phyloP scores from a whole-genome alignment of 2,329 filamentous ascomycete genomes.

The Stachybotrys elegans region DNA sequence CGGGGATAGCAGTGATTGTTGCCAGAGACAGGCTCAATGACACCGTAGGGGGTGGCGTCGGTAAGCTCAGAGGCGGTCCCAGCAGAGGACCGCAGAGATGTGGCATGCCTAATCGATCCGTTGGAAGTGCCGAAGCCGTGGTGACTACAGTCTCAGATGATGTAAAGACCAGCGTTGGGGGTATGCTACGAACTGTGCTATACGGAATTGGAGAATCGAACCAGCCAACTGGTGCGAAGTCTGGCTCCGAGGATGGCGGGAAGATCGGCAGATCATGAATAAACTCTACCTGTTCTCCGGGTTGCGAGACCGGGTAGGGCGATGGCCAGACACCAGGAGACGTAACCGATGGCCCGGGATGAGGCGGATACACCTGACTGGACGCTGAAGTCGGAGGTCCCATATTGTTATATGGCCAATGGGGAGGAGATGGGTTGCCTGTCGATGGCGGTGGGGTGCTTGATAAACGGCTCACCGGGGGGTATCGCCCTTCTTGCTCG shows the following conservation, averaged over 20 bases:
- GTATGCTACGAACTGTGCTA: constrained; percentile 44
- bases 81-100: constrained; percentile 35
- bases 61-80: constrained; percentile 30
- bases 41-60: constrained; percentile 19
- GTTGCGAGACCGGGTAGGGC: no score
- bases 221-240: not conserved
- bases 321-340: no score
- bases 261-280: no score
- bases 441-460: no score
- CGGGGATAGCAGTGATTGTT: constrained; percentile 38
- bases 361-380: no score
- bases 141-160: constrained; percentile 45
- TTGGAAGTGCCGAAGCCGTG: constrained; percentile 32
- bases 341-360: no score
- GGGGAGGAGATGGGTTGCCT: no score
- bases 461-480: no score
- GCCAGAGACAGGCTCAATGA: constrained; percentile 31
- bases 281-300: no score
- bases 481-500: no score
- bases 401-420: no score
- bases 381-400: no score
- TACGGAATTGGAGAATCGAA: constrained; percentile 23
- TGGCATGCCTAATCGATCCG: constrained; percentile 26
- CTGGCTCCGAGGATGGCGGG: not conserved
- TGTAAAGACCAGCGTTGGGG: constrained; percentile 41